A percentile compares a stretch with the other conserved stretches of the same genome.
These are phyloP conservation scores for Candida ovalis DNA, from an alignment of 805 yeast species.

Conservation along the genomic window DNA sequence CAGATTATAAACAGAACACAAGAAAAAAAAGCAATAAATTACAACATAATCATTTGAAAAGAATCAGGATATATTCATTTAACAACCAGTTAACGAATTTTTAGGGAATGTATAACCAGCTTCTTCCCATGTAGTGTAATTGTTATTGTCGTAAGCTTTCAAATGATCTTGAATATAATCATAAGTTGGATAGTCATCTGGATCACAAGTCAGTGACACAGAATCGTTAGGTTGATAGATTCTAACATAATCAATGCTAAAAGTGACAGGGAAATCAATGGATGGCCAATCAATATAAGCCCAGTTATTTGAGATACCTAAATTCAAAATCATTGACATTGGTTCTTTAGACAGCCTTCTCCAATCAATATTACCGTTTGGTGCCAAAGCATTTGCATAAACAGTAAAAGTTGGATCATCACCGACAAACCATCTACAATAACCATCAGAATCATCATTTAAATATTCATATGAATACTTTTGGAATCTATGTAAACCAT, in stretches of 20 bases:
- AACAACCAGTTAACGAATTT: slow-evolving; percentile 53
- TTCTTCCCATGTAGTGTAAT: slow-evolving; percentile 66
- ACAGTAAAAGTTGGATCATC: slow-evolving; percentile 71
- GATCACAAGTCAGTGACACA: slow-evolving; percentile 75
- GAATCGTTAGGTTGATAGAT: slow-evolving; percentile 79
- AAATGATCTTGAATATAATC: slow-evolving; percentile 74
- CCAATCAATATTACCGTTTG: slow-evolving; percentile 87
- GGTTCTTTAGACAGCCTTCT: slow-evolving; percentile 86
- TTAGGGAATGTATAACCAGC: slow-evolving; percentile 75
- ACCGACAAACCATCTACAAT: slow-evolving; percentile 85
- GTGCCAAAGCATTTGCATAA: slow-evolving; percentile 71
- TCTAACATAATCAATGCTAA: slow-evolving; percentile 83
- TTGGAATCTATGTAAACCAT: slow-evolving; percentile 53
- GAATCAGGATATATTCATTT: neutral
- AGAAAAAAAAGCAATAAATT: neutral
- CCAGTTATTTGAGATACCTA: slow-evolving; percentile 92
- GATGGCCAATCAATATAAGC: slow-evolving; percentile 89
- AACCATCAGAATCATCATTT: slow-evolving; percentile 68
- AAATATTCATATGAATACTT: slow-evolving; percentile 73
- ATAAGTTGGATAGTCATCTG: slow-evolving; percentile 75
- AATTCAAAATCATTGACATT: slow-evolving; percentile 81
- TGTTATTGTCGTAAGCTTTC: slow-evolving; percentile 64
- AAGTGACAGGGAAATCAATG: slow-evolving; percentile 69
- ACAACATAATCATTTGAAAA: neutral
- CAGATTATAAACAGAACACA: neutral